Conservation (phyloP, 2,329 filamentous ascomycete species). For the Paecilomyces sp. region DNA sequence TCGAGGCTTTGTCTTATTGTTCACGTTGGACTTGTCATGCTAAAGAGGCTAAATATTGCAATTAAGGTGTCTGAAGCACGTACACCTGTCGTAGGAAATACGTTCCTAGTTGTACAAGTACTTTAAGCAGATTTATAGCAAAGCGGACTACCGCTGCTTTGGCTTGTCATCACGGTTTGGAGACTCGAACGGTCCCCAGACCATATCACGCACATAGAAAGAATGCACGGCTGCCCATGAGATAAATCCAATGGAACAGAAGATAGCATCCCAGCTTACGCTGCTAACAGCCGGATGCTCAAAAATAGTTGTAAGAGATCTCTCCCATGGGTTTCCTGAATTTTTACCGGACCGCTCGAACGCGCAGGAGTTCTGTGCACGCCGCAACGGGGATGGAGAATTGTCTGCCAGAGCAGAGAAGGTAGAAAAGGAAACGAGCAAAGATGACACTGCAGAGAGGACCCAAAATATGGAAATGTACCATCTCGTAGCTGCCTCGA, state of each 20-base stretch:
- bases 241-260: constrained; percentile 31
- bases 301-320: constrained; percentile 43
- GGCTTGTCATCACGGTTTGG: not conserved
- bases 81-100: too few species aligned
- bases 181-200: not conserved
- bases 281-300: constrained; percentile 54
- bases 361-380: not conserved
- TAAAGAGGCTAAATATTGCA: too few species aligned
- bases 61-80: too few species aligned
- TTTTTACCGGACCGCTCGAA: not conserved
- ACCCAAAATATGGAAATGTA: constrained; percentile 8
- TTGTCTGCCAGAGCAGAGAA: constrained; percentile 6
- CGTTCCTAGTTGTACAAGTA: too few species aligned
- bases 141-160: not conserved
- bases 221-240: not conserved
- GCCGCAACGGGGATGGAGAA: not conserved
- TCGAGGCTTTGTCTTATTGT: too few species aligned
- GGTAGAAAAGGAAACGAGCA: constrained; percentile 12
- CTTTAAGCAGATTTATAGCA: too few species aligned
- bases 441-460: constrained; percentile 28
- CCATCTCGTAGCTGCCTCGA: constrained; percentile 2
- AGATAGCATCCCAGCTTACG: constrained; percentile 52
- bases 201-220: not conserved
- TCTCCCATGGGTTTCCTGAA: constrained; percentile 16
- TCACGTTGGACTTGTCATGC: too few species aligned